Evolutionary conservation across 208 protist genomes (phyloP).

Genomic region (Angomonas deanei): DNA sequence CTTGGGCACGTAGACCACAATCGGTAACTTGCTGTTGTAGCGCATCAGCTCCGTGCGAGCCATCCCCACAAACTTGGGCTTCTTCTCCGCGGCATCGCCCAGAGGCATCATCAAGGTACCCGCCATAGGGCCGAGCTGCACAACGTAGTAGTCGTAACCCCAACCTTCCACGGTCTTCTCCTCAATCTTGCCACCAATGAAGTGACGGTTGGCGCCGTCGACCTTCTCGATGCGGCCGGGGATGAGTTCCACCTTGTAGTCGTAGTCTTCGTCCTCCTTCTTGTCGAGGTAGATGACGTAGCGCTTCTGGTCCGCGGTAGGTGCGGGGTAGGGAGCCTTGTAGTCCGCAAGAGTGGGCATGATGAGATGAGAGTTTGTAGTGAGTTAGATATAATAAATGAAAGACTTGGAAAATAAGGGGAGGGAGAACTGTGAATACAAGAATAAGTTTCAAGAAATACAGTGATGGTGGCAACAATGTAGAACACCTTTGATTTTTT

Average conservation of each 20-base stretch:
- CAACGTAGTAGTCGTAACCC: conserved; percentile 50
- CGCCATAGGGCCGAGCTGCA: conserved; percentile 21
- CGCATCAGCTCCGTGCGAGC: conserved; percentile 12
- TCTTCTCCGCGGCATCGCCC: conserved; percentile 25
- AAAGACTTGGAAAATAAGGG: background rate
- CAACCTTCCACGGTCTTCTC: conserved; percentile 51
- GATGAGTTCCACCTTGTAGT: conserved; percentile 65
- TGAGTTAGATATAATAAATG: conserved; percentile 1
- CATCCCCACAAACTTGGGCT: conserved; percentile 24
- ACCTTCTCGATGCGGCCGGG: conserved; percentile 39
- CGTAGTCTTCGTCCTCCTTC: conserved; percentile 26
- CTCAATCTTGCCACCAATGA: conserved; percentile 36
- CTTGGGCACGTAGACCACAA: conserved; percentile 51
- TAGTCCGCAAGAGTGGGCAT: conserved; percentile 40
- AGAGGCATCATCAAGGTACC: conserved; percentile 33
- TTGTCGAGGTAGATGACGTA: conserved; percentile 65
- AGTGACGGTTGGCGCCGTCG: conserved; percentile 41
- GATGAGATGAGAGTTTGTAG: background rate
- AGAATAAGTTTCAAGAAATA: background rate
- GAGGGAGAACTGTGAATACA: background rate
- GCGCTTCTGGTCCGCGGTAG: conserved; percentile 46
- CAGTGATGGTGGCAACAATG: background rate
- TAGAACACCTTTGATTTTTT: conserved; percentile 7
- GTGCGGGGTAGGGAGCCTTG: conserved; percentile 56
- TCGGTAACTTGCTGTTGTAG: conserved; percentile 56